phyloP scores from a whole-genome alignment of 1,284 basidiomycete genomes.

The Sporisorium sorghi region DNA sequence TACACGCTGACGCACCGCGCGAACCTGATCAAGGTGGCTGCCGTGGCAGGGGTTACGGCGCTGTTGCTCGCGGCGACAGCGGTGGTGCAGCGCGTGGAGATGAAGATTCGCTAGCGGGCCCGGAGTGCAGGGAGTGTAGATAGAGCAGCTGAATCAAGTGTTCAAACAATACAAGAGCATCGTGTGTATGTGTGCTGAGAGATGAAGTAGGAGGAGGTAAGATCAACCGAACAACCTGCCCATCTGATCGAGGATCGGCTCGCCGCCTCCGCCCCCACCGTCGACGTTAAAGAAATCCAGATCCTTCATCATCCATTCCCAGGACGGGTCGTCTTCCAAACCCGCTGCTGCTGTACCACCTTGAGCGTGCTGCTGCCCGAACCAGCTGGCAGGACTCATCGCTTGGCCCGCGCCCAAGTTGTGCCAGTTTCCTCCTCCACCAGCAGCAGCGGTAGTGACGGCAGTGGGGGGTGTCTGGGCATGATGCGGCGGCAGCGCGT shows the following conservation, averaged over 20 bases:
- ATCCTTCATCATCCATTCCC: constrained; percentile 52
- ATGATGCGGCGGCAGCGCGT: constrained; percentile 11
- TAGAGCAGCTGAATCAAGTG: background rate
- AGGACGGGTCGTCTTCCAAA: constrained; percentile 21
- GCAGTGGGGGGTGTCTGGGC: background rate
- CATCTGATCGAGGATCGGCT: constrained; percentile 52
- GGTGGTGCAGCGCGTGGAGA: constrained; percentile 40
- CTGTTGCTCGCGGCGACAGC: constrained; percentile 30
- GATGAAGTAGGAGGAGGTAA: background rate
- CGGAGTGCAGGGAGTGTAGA: no score
- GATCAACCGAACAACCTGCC: constrained; percentile 29
- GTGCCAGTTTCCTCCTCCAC: background rate
- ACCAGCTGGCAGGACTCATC: constrained; percentile 19
- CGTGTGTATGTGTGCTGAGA: constrained; percentile 3
- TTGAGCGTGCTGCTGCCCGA: background rate
- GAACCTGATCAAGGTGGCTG: constrained; percentile 50
- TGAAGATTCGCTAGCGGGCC: constrained; percentile 40
- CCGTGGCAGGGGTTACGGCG: constrained; percentile 32
- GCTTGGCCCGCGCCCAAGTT: background rate
- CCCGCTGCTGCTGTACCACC: background rate
- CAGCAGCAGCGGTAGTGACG: background rate
- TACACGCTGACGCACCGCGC: constrained; percentile 47
- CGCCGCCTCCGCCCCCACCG: constrained; percentile 43
- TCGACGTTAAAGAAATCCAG: constrained; percentile 40
- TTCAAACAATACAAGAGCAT: background rate